These are phyloP conservation scores for Astrothelium macrocarpum DNA, from an alignment of 495 filamentous ascomycete species.

Conservation along the genomic window DNA sequence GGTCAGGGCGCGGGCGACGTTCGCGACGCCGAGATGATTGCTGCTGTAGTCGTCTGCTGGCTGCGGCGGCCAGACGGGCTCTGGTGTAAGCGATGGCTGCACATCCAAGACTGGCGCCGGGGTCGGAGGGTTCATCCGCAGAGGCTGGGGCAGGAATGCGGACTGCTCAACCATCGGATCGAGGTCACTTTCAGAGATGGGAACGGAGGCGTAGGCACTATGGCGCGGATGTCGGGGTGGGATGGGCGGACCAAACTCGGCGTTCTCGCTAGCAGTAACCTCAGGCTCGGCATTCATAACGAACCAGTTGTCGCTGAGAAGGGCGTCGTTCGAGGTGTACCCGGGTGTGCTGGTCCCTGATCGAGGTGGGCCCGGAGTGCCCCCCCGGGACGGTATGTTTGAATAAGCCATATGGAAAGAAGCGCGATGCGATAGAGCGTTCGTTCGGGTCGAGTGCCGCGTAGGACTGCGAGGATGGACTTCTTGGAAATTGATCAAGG, in stretches of 20 bases:
- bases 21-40: conserved; percentile 6
- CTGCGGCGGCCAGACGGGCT: not conserved
- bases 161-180: not conserved
- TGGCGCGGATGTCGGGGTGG: conserved; percentile 1
- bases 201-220: conserved; percentile 2
- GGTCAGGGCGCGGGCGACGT: conserved; percentile 14
- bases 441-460: not conserved
- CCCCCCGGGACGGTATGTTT: not conserved
- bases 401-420: not conserved
- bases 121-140: conserved; percentile 24
- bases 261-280: conserved; percentile 3
- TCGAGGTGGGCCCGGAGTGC: conserved; percentile 13
- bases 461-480: conserved; percentile 6
- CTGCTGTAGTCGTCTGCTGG: not conserved
- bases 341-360: not conserved
- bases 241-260: not conserved
- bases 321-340: conserved; percentile 12
- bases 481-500: conserved; percentile 3
- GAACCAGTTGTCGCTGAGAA: conserved; percentile 24
- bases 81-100: not conserved
- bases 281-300: conserved; percentile 15
- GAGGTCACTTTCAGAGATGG: not conserved
- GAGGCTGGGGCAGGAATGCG: conserved; percentile 11
- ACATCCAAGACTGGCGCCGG: too few species aligned
- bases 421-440: conserved; percentile 3